Conservation (phyloP, 257 asterid genomes). For the Nemophila menziesii region DNA sequence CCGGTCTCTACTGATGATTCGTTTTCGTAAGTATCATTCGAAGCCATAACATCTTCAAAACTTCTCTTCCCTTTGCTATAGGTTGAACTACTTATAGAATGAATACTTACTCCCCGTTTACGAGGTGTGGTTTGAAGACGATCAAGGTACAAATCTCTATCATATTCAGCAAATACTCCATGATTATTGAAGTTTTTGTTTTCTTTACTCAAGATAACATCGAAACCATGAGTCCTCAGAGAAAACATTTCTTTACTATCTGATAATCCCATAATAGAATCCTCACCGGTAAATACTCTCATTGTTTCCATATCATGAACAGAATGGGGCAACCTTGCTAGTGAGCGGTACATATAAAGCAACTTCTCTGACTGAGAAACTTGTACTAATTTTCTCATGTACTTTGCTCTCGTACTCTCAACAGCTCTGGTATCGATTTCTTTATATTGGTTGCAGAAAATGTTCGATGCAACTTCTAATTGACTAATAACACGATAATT, state of each 20-base stretch:
- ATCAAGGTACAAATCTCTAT: constrained; percentile 17
- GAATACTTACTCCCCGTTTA: constrained; percentile 30
- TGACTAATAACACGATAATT: too few relatives aligned
- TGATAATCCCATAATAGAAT: constrained; percentile 15
- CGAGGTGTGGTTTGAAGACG: constrained; percentile 16
- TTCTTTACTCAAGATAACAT: constrained; percentile 22
- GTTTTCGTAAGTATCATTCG: constrained; percentile 23
- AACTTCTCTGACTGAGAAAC: constrained; percentile 12
- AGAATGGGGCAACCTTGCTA: constrained; percentile 21
- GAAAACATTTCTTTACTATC: constrained; percentile 32
- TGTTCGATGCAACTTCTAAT: constrained; percentile 15
- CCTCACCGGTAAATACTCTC: constrained; percentile 36
- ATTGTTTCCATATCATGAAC: constrained; percentile 21
- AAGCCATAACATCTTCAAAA: constrained; percentile 14
- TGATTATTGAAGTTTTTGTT: constrained; percentile 15
- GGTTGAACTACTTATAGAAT: constrained; percentile 24
- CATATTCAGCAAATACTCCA: too few relatives aligned
- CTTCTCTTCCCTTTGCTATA: constrained; percentile 29
- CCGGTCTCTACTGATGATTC: constrained; percentile 71
- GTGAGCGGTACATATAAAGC: constrained; percentile 12
- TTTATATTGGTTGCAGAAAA: constrained; percentile 16
- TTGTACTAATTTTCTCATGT: too few relatives aligned
- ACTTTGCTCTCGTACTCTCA: too few relatives aligned
- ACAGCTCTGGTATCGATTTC: constrained; percentile 10
- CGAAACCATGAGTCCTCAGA: constrained; percentile 42